Percentiles rank a stretch among this genome's conserved stretches.
Conservation (phyloP, 2,329 filamentous ascomycete species). For the Coniochaeta ligniaria region DNA sequence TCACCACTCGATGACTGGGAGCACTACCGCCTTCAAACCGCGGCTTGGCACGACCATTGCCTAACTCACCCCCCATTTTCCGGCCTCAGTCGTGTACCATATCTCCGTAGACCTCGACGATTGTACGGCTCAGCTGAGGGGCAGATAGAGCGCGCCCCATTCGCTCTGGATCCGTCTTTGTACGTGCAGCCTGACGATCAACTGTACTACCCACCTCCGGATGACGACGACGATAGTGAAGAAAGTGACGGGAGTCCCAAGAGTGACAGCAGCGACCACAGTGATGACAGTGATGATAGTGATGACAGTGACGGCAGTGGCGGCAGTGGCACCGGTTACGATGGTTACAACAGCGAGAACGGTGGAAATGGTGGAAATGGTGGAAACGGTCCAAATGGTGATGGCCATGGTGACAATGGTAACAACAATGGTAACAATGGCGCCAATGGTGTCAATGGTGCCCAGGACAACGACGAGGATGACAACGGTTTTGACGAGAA, state of each 20-base stretch:
- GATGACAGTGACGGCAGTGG: too few relatives aligned
- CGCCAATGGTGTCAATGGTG: too few relatives aligned
- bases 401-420: too few relatives aligned
- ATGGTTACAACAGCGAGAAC: too few relatives aligned
- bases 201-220: neutral
- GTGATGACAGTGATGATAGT: neutral
- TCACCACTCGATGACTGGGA: neutral
- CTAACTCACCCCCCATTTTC: neutral
- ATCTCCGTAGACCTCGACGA: neutral
- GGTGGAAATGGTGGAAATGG: too few relatives aligned
- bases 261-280: neutral
- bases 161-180: neutral
- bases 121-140: neutral
- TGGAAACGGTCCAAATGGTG: too few relatives aligned
- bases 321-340: too few relatives aligned
- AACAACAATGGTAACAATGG: too few relatives aligned
- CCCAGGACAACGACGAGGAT: neutral
- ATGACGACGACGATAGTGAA: too few relatives aligned
- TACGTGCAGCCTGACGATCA: neutral
- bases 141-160: neutral
- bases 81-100: too few relatives aligned
- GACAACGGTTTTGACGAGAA: neutral
- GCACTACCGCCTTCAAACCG: neutral
- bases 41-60: neutral
- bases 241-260: too few relatives aligned